Evolutionary conservation across 2,329 filamentous ascomycete species (phyloP).

Genomic region (Fusarium sp.): DNA sequence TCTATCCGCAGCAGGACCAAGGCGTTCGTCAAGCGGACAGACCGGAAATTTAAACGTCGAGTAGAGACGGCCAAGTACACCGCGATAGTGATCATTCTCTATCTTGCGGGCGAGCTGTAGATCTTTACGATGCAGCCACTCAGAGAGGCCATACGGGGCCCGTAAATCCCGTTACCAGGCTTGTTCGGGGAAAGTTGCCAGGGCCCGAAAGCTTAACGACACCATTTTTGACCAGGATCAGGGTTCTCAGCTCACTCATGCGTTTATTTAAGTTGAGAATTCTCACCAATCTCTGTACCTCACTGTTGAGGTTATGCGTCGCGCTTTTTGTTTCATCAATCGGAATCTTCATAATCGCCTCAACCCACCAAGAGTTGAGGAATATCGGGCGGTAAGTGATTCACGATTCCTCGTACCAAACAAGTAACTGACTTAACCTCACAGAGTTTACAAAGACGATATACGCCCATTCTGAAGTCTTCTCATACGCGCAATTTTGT

Average conservation of each 20-base stretch:
- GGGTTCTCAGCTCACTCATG: neutral
- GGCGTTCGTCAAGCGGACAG: neutral
- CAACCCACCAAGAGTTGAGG: neutral
- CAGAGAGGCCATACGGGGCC: neutral
- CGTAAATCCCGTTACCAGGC: neutral
- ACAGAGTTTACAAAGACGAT: neutral
- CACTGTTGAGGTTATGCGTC: neutral
- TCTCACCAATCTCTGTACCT: neutral
- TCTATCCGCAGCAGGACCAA: neutral
- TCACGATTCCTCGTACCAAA: no score
- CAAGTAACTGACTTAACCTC: neutral
- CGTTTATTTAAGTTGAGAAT: neutral
- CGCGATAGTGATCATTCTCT: neutral
- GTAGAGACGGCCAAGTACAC: neutral
- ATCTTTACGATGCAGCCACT: neutral
- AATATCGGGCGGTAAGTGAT: neutral
- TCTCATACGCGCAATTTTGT: neutral
- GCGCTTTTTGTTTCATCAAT: neutral
- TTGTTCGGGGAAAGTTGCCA: neutral
- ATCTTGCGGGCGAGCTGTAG: neutral
- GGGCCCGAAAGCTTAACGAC: neutral
- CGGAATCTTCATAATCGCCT: neutral
- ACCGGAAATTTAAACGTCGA: neutral
- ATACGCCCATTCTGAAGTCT: neutral
- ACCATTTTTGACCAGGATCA: neutral